phyloP scores from a whole-genome alignment of 2,329 filamentous ascomycete genomes.

The Parasarocladium wereldwijsianum region DNA sequence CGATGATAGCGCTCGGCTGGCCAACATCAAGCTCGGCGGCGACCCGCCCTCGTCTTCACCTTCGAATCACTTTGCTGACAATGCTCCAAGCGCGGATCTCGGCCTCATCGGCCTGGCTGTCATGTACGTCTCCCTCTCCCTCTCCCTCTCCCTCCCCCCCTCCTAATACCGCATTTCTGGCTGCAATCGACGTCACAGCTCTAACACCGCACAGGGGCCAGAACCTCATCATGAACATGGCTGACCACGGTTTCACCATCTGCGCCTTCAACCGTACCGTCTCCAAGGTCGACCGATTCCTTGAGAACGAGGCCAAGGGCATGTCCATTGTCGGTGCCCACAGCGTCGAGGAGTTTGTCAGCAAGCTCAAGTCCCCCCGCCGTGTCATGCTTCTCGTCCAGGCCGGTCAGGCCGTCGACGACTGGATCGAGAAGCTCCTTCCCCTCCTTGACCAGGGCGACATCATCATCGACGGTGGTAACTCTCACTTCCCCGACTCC shows the following conservation, averaged over 20 bases:
- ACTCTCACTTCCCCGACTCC: conserved; percentile 98
- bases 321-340: conserved; percentile 92
- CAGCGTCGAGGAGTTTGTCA: conserved; percentile 83
- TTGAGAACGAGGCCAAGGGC: conserved; percentile 84
- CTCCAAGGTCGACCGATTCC: conserved; percentile 91
- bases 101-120: conserved; percentile 87
- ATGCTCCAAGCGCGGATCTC: conserved; percentile 61
- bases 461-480: conserved; percentile 97
- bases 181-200: conserved; percentile 3
- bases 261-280: conserved; percentile 98
- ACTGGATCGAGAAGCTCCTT: conserved; percentile 94
- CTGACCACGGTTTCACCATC: conserved; percentile 88
- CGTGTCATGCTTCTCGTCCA: conserved; percentile 98
- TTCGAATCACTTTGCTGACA: conserved; percentile 34
- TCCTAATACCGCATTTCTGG: conserved; percentile 7
- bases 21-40: conserved; percentile 57
- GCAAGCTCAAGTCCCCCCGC: conserved; percentile 94
- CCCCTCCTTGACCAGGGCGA: conserved; percentile 73
- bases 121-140: conserved; percentile 42
- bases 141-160: conserved; percentile 8
- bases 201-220: conserved; percentile 39
- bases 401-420: conserved; percentile 93
- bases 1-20: conserved; percentile 52
- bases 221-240: conserved; percentile 83
- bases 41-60: conserved; percentile 24